Evolutionary conservation across 176 grass and related monocot genomes (phyloP), one percentile per base, ranked within the genome.

Genomic region (Raddia distichophylla): DNA sequence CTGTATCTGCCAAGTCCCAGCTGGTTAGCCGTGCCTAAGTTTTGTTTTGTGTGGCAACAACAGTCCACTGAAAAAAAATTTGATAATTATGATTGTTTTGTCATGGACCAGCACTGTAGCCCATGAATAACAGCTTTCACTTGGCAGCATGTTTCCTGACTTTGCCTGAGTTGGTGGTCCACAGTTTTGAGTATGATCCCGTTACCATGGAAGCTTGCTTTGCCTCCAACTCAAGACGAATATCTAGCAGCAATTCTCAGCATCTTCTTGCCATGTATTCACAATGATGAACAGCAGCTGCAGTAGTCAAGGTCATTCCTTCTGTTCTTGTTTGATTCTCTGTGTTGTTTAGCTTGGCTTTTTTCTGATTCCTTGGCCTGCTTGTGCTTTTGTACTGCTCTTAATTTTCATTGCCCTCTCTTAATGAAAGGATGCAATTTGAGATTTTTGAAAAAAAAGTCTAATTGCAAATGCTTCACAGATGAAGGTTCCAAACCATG

Each of bases 51-150:
- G 64, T 69, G 44, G 50, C 19, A 73, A 78, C 77, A 75, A 81
- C 49, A 67, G 44, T 27, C 37, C 37, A 58, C 33, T 43, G 67
- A 37, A 83, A 77, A 73, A 73, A 3, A 57, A 47, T 14, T 83
- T 83, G 42, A 78, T 47, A 73, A 52, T 50, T 59, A 78, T 59
- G 73, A 79, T 74, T 14, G 68, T 64, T 68, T 27, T 66, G 84
- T 75, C 69, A 67, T 86, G 77, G 77, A 55, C 51, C 69, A 68
- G 79, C 16, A 49, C 68, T 80, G 60, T 73, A 86, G 63, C 61
- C 34, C 15, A 73, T 79, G 78, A 74, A 73, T 40, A 65, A 57
- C 59, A 74, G 27, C 58, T 59, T 81, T 60, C 66, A 34, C 79
- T 71, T 60, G 75, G 55, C 16, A 20, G 70, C 77, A 68, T 13